Evolutionary conservation across 164 flowering plant species (phyloP).

Genomic region (Vitis cinerea): DNA sequence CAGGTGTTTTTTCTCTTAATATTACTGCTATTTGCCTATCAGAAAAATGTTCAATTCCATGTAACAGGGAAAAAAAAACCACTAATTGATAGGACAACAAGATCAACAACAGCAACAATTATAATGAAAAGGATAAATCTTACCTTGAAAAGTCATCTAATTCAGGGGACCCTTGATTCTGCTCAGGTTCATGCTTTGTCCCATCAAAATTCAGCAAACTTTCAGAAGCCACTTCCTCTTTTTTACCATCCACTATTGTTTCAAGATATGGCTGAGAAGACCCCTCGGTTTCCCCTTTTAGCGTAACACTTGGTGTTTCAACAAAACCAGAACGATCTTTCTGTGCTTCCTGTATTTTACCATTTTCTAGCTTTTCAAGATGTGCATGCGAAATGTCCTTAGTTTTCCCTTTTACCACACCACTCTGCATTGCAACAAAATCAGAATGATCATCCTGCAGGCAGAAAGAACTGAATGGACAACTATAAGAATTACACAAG

Average conservation of each 20-base stretch:
- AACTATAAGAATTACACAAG: background rate
- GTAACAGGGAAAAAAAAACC: too few species aligned
- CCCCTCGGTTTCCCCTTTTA: background rate
- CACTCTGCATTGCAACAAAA: conserved; percentile 5
- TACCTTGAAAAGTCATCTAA: conserved; percentile 1
- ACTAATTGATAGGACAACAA: background rate
- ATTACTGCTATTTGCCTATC: too few species aligned
- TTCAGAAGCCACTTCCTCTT: conserved; percentile 10
- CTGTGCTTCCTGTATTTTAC: too few species aligned
- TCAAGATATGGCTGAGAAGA: conserved; percentile 6
- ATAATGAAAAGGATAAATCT: background rate
- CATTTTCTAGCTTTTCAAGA: too few species aligned
- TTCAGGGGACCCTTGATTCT: conserved; percentile 1
- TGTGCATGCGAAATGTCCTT: conserved; percentile 1
- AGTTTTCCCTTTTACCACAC: conserved; percentile 6
- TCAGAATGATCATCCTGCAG: conserved; percentile 17
- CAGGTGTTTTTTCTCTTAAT: too few species aligned
- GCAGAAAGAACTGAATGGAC: background rate
- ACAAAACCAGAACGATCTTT: background rate
- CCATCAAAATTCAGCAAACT: conserved; percentile 4
- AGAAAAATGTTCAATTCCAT: too few species aligned
- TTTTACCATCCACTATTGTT: conserved; percentile 1
- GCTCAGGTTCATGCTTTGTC: conserved; percentile 1
- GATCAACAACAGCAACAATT: too few species aligned
- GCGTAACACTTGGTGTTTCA: background rate